These are phyloP conservation scores for Rhodotorula paludigena DNA, from an alignment of 768 basidiomycete species.

Conservation along the genomic window DNA sequence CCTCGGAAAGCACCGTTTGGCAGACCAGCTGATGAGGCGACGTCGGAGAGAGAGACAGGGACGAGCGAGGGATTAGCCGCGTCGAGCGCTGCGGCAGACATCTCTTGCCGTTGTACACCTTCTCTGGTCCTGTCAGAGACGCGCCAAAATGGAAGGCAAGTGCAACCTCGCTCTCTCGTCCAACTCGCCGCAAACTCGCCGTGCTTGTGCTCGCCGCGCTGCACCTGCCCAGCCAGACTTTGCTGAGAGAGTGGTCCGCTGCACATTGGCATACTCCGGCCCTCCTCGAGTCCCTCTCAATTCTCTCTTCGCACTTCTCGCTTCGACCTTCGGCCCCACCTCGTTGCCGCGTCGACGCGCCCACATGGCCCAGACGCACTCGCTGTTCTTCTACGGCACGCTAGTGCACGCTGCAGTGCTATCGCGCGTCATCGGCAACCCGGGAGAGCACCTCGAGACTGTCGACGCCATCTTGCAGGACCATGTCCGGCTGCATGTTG, in stretches of 20 bases:
- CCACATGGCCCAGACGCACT: slow-evolving; percentile 43
- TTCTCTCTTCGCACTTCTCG: not conserved
- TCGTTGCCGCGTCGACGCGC: not conserved
- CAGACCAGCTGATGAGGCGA: not conserved
- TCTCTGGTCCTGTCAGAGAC: too few species aligned
- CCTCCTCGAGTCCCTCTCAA: too few species aligned
- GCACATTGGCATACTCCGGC: too few species aligned
- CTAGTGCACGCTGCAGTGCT: slow-evolving; percentile 82
- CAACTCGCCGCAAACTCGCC: too few species aligned
- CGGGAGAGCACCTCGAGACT: slow-evolving; percentile 60
- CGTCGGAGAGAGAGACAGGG: not conserved
- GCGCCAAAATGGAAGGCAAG: too few species aligned
- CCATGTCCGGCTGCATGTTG: slow-evolving; percentile 74
- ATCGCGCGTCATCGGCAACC: slow-evolving; percentile 65
- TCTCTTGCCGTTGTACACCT: too few species aligned
- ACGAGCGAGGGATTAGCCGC: too few species aligned
- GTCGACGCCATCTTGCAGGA: slow-evolving; percentile 74
- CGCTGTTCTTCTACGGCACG: slow-evolving; percentile 73
- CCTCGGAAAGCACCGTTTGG: not conserved
- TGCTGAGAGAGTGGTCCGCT: too few species aligned
- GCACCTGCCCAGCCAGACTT: too few species aligned
- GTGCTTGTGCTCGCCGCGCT: too few species aligned
- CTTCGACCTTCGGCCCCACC: not conserved
- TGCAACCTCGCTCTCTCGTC: too few species aligned
- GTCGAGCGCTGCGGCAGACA: too few species aligned